These are phyloP conservation scores for Talaromyces sp. DNA, from an alignment of 2,329 filamentous ascomycete genomes.

Conservation along the genomic window DNA sequence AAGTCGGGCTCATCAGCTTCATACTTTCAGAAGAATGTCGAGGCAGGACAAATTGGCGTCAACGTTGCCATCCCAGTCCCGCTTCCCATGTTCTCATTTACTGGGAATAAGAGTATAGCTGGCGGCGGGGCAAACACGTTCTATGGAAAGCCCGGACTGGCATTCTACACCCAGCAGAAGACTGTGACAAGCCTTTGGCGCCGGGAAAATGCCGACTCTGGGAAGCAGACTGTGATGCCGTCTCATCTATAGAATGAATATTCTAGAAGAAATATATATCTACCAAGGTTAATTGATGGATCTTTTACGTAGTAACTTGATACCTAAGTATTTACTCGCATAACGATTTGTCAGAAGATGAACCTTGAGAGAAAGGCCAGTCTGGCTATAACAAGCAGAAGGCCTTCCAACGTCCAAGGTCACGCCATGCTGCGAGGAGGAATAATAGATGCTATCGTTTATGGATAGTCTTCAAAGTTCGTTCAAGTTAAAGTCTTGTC, in stretches of 20 bases:
- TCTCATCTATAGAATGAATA: slow-evolving; percentile 3
- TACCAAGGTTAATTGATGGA: too few species aligned
- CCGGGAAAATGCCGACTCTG: slow-evolving; percentile 79
- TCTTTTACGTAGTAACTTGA: too few species aligned
- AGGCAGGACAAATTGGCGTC: slow-evolving; percentile 65
- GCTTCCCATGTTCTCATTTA: slow-evolving; percentile 47
- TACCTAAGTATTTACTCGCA: too few species aligned
- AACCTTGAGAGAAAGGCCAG: too few species aligned
- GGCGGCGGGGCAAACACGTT: slow-evolving; percentile 91
- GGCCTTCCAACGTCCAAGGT: too few species aligned
- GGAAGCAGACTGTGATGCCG: slow-evolving; percentile 82
- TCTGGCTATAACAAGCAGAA: too few species aligned
- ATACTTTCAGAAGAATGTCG: slow-evolving; percentile 63
- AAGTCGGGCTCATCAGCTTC: slow-evolving; percentile 60
- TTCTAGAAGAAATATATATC: not conserved
- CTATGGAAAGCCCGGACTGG: slow-evolving; percentile 71
- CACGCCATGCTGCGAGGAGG: too few species aligned
- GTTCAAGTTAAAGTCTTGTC: too few species aligned
- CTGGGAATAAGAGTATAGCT: slow-evolving; percentile 81
- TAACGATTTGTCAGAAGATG: too few species aligned
- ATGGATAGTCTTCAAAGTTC: too few species aligned
- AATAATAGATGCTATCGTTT: too few species aligned
- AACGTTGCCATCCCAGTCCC: slow-evolving; percentile 65
- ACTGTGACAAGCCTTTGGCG: slow-evolving; percentile 93
- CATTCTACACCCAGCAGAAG: slow-evolving; percentile 94